Percentiles rank a stretch among this genome's conserved stretches.
Conservation (phyloP, 2,329 filamentous ascomycete species). For the Coniochaeta ligniaria region DNA sequence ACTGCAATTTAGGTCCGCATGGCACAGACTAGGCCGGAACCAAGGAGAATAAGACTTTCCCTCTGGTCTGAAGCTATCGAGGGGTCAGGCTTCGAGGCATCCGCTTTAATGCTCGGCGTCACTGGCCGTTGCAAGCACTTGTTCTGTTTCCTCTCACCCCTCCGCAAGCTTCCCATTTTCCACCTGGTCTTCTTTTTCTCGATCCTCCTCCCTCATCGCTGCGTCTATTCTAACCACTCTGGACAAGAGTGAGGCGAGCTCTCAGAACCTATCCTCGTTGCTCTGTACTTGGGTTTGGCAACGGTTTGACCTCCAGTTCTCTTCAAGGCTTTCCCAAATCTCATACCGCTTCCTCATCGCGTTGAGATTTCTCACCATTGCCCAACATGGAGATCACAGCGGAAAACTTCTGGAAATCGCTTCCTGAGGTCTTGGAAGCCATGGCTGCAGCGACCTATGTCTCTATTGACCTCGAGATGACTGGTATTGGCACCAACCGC, state of each 20-base stretch:
- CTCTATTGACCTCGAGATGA: slow-evolving; percentile 30
- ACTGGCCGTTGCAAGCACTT: neutral
- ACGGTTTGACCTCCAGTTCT: neutral
- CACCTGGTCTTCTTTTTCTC: neutral
- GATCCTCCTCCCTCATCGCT: neutral
- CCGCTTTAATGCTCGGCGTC: neutral
- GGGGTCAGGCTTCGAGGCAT: neutral
- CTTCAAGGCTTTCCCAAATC: neutral
- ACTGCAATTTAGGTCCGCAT: neutral
- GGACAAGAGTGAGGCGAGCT: neutral
- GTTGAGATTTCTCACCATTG: neutral
- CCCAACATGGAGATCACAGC: slow-evolving; percentile 18
- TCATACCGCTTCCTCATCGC: slow-evolving; percentile 1
- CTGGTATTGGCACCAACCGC: slow-evolving; percentile 16
- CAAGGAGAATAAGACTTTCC: neutral
- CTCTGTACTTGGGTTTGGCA: neutral
- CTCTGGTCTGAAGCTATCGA: neutral
- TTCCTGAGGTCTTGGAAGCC: slow-evolving; percentile 20
- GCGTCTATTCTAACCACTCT: neutral
- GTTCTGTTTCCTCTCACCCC: neutral
- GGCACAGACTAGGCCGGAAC: neutral
- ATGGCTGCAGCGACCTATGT: slow-evolving; percentile 23
- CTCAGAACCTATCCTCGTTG: neutral
- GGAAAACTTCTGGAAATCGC: slow-evolving; percentile 18
- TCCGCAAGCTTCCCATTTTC: neutral